Percentiles rank a stretch among this genome's conserved stretches.
Evolutionary conservation across 2,329 filamentous ascomycete species (phyloP).

Genomic region (Niveomyces coronatus): DNA sequence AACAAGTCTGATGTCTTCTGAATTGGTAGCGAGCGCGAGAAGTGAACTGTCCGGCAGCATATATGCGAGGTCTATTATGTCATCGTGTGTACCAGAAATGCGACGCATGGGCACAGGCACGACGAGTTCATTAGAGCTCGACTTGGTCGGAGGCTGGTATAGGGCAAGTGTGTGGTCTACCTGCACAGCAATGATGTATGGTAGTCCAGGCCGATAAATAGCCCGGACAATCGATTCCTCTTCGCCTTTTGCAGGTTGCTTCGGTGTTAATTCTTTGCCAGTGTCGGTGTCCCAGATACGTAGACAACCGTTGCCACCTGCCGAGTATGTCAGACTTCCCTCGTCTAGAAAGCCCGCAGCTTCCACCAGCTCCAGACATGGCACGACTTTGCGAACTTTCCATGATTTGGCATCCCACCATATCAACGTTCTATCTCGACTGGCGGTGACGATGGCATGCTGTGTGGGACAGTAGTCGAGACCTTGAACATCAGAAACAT

Average conservation of each 20-base stretch:
- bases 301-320: constrained; percentile 71
- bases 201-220: constrained; percentile 52
- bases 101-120: constrained; percentile 51
- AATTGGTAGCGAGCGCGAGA: constrained; percentile 86
- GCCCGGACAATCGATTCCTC: constrained; percentile 61
- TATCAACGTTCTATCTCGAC: constrained; percentile 88
- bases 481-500: constrained; percentile 87
- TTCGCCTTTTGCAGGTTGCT: constrained; percentile 53
- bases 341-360: constrained; percentile 66
- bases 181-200: constrained; percentile 72
- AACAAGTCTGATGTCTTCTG: constrained; percentile 83
- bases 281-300: constrained; percentile 73
- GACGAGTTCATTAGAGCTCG: constrained; percentile 23
- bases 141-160: constrained; percentile 42
- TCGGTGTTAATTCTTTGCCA: constrained; percentile 68
- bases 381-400: constrained; percentile 71
- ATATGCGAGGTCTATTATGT: constrained; percentile 91
- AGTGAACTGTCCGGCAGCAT: constrained; percentile 70
- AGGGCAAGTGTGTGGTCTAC: constrained; percentile 81
- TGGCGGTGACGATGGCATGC: constrained; percentile 69
- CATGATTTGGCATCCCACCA: constrained; percentile 83
- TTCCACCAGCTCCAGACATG: constrained; percentile 78
- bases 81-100: constrained; percentile 93
- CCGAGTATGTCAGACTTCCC: constrained; percentile 68
- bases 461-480: constrained; percentile 70